A percentile compares a stretch with the other conserved stretches of the same genome.
Evolutionary conservation across 176 grass and related monocot species (phyloP).

Genomic region (Oryza brachyantha): DNA sequence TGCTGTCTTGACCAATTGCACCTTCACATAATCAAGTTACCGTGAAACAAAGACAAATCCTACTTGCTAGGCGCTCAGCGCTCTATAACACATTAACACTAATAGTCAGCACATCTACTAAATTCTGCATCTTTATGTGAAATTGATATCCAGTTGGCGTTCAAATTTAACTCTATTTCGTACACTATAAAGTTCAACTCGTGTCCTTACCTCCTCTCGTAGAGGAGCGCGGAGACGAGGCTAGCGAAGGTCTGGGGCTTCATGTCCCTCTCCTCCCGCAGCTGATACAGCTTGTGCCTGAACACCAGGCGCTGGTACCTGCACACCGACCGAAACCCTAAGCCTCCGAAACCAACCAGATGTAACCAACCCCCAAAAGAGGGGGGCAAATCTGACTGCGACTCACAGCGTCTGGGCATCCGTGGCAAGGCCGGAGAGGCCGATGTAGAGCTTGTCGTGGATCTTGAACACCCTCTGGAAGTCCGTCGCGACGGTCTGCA

Average conservation of each 20-base stretch:
- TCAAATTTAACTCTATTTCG: not conserved
- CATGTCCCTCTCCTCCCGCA: slow-evolving; percentile 98
- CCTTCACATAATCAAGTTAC: not conserved
- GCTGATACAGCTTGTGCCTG: slow-evolving; percentile 95
- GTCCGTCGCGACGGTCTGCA: slow-evolving; percentile 91
- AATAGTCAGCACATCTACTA: not conserved
- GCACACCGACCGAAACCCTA: slow-evolving; percentile 22
- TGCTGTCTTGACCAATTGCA: not conserved
- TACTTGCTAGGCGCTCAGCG: not conserved
- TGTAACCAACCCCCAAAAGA: not conserved
- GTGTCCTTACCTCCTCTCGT: slow-evolving; percentile 79
- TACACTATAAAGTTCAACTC: not conserved
- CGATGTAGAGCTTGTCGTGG: slow-evolving; percentile 91
- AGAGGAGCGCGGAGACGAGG: slow-evolving; percentile 86
- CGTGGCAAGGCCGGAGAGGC: slow-evolving; percentile 86
- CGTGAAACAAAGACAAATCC: not conserved
- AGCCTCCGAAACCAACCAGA: not conserved
- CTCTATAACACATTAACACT: not conserved
- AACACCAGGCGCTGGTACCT: slow-evolving; percentile 90
- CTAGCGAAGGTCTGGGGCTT: slow-evolving; percentile 96
- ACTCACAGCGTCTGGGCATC: slow-evolving; percentile 89
- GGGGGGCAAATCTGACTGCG: not conserved
- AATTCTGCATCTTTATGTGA: not conserved
- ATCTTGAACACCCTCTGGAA: slow-evolving; percentile 94
- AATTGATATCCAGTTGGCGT: not conserved